phyloP scores from a whole-genome alignment of 2,329 filamentous ascomycete species.

The Pseudogymnoascus destructans region DNA sequence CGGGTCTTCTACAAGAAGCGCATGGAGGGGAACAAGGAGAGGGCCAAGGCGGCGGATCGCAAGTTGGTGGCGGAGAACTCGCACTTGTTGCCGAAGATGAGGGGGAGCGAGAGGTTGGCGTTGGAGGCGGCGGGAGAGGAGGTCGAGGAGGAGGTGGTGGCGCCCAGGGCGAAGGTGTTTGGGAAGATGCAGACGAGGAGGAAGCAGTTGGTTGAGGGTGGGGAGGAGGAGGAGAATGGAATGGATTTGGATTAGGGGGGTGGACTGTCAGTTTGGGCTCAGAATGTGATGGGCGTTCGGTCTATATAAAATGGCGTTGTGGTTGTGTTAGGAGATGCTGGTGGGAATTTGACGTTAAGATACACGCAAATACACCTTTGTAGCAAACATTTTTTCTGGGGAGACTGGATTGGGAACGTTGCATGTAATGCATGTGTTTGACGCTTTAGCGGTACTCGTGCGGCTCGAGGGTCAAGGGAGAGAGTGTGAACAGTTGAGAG shows the following conservation, averaged over 20 bases:
- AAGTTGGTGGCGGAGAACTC: constrained; percentile 86
- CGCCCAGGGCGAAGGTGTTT: constrained; percentile 26
- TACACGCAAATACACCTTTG: not conserved
- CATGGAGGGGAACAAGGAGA: constrained; percentile 80
- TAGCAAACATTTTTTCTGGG: not conserved
- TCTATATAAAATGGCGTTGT: constrained; percentile 5
- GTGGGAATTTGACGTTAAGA: not conserved
- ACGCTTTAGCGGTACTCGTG: not conserved
- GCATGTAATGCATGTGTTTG: not conserved
- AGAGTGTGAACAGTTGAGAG: not conserved
- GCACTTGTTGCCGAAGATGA: constrained; percentile 71
- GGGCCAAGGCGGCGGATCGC: constrained; percentile 64
- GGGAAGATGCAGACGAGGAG: constrained; percentile 31
- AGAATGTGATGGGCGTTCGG: not conserved
- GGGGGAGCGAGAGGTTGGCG: constrained; percentile 47
- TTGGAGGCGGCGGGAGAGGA: constrained; percentile 44
- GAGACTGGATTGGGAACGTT: not conserved
- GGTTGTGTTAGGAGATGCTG: constrained; percentile 3
- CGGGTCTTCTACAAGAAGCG: constrained; percentile 87
- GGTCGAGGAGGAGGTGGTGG: constrained; percentile 32
- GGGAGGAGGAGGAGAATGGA: constrained; percentile 32
- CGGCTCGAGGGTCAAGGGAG: not conserved
- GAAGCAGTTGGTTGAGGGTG: constrained; percentile 27
- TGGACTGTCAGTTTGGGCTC: not conserved
- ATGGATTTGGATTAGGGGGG: constrained; percentile 33